Evolutionary conservation across 441 rosid species (phyloP), one percentile per base, ranked within the genome.

Genomic region (Gossypium gossypioides): DNA sequence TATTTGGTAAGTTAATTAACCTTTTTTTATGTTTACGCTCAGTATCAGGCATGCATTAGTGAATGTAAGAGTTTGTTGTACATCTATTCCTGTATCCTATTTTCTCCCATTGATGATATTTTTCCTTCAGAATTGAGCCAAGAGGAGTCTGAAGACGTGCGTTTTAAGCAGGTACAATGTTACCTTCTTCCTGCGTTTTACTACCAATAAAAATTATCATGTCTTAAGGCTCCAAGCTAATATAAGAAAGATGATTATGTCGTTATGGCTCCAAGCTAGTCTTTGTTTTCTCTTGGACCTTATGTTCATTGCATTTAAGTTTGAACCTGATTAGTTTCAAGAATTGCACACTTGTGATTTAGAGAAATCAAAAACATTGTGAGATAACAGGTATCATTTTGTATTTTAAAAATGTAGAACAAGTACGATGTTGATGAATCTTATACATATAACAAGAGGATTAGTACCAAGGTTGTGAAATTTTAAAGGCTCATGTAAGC

Each of bases 121-220:
- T 74, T 78, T 16, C 66, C 81, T 83, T 24, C 89, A 90, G 99
- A 88, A 75, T 72, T 94, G 81, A 92, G 93, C 80, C 81, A 83
- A 61, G 97, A 89, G 60, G 97, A 92, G 83, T 78, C 83, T n/a
- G 97, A 89, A 69, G 97, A 92, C 74, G 91, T 88, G 67, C 84
- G 79, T n/a, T 94, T 94, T 80, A 92, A 92, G 85, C 93, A 91
- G 91, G 98, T 93, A 75, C 3, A 34, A 59, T 6, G 2, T 40
- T 25, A 56, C 34, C 42, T 72, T 34, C 37, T 16, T 55, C 40
- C 16, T 42, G 22, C 25, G 19, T 69, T 34, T 37, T 56, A 44
- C 13, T 44, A 46, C 55, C 1, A 21, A 21, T 29, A 22, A 65
- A 44, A 22, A 5, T 12, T 42, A 19, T 40, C 4, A 19, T 19